These are phyloP conservation scores for Panaeolus cyanescens DNA, from an alignment of 768 basidiomycete genomes.

Conservation along the genomic window DNA sequence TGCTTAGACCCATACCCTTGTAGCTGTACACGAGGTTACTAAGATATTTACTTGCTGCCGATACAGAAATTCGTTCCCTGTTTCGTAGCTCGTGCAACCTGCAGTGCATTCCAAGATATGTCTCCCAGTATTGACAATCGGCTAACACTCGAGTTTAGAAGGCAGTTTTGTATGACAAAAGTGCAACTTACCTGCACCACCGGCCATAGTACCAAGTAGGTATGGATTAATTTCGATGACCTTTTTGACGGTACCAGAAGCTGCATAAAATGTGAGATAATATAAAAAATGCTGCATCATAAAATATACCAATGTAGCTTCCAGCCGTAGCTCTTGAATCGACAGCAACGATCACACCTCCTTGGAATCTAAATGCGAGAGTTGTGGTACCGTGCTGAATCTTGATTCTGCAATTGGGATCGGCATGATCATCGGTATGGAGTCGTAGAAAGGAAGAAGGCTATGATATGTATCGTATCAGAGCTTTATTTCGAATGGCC, in stretches of 20 bases:
- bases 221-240: conserved; percentile 99
- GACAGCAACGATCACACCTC: conserved; percentile 99
- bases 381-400: conserved; percentile 99
- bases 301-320: conserved; percentile 84
- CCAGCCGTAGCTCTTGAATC: conserved; percentile 98
- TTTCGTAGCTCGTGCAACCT: conserved; percentile 96
- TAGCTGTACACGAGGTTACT: conserved; percentile 97
- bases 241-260: conserved; percentile 97
- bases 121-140: conserved; percentile 98
- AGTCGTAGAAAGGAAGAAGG: conserved; percentile 88
- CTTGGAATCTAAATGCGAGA: conserved; percentile 93
- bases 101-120: conserved; percentile 97
- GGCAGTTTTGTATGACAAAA: not conserved
- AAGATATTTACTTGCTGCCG: conserved; percentile 97
- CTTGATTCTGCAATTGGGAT: conserved; percentile 94
- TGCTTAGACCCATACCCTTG: conserved; percentile 99
- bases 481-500: not conserved
- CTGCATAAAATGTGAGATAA: conserved; percentile 40
- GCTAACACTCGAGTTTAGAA: conserved; percentile 42
- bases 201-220: conserved; percentile 99
- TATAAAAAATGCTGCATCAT: not conserved
- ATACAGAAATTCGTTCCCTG: conserved; percentile 95
- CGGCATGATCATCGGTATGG: conserved; percentile 95
- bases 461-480: conserved; percentile 40
- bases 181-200: conserved; percentile 80